Conservation (phyloP, 129 eudicot species). For the Lactuca sativa region DNA sequence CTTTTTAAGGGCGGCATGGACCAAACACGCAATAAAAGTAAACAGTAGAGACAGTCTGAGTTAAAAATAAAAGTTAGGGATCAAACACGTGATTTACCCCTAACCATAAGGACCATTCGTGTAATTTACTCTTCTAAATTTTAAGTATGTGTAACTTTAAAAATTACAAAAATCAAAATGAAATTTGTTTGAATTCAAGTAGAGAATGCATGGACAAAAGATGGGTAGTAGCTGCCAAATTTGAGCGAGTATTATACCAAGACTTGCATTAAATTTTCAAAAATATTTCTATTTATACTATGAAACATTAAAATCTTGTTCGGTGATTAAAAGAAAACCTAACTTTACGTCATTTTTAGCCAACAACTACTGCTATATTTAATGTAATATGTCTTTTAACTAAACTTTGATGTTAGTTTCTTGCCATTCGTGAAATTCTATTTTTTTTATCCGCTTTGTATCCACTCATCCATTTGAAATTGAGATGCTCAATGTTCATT, state of each 20-base stretch:
- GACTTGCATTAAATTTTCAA: not conserved
- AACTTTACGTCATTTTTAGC: slow-evolving; percentile 1
- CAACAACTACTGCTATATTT: not conserved
- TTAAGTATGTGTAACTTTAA: no score
- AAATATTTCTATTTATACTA: not conserved
- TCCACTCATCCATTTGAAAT: no score
- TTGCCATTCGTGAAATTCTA: not conserved
- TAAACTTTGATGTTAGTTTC: not conserved
- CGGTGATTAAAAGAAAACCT: slow-evolving; percentile 1
- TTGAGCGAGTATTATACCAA: not conserved
- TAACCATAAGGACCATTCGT: no score
- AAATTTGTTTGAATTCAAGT: not conserved
- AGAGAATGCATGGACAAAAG: not conserved
- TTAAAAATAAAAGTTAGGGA: no score
- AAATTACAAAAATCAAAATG: no score
- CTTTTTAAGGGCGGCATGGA: no score
- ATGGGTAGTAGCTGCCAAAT: not conserved
- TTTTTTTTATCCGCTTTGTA: no score
- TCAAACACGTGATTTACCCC: no score
- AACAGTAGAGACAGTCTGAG: no score
- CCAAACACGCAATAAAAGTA: no score
- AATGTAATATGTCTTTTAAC: not conserved
- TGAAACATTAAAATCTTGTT: slow-evolving; percentile 1
- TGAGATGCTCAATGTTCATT: no score
- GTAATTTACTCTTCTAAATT: no score